Evolutionary conservation across 2,329 filamentous ascomycete species (phyloP).

Genomic region (Fusarium sacchari): DNA sequence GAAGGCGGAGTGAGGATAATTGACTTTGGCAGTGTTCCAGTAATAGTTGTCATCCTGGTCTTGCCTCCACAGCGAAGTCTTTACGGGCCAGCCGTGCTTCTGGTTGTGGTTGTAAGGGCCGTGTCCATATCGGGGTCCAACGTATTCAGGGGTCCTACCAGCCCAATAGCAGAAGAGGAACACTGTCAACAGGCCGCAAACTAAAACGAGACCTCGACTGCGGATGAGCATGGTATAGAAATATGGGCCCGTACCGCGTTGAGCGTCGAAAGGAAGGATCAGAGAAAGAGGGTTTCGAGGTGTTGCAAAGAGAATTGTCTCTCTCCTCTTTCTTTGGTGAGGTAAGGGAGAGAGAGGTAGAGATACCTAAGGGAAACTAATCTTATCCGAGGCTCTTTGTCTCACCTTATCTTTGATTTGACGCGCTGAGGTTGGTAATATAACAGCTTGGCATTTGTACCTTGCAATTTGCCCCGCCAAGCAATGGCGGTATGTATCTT

Average conservation of each 20-base stretch:
- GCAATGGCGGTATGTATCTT: not conserved
- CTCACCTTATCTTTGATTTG: constrained; percentile 14
- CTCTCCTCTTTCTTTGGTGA: constrained; percentile 2
- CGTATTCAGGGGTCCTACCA: constrained; percentile 22
- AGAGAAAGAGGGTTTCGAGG: not conserved
- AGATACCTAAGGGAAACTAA: constrained; percentile 4
- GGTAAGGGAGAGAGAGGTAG: not conserved
- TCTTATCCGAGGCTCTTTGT: constrained; percentile 10
- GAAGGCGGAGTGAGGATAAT: constrained; percentile 44
- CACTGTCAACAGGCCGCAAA: constrained; percentile 33
- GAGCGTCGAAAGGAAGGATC: not conserved
- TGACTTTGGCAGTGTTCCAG: constrained; percentile 42
- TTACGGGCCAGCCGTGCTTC: constrained; percentile 36
- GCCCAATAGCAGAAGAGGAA: constrained; percentile 37
- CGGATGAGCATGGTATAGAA: constrained; percentile 37
- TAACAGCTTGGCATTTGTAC: constrained; percentile 24
- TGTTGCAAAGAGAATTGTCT: not conserved
- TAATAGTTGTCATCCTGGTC: constrained; percentile 42
- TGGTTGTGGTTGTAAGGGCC: constrained; percentile 34
- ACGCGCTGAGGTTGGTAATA: constrained; percentile 15
- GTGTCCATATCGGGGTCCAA: constrained; percentile 30
- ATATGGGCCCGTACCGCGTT: constrained; percentile 9
- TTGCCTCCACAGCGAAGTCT: constrained; percentile 37
- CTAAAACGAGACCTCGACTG: constrained; percentile 34
- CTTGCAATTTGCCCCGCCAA: constrained; percentile 14